phyloP scores from a whole-genome alignment of 306 rosid genomes.

The Benincasa hispida region DNA sequence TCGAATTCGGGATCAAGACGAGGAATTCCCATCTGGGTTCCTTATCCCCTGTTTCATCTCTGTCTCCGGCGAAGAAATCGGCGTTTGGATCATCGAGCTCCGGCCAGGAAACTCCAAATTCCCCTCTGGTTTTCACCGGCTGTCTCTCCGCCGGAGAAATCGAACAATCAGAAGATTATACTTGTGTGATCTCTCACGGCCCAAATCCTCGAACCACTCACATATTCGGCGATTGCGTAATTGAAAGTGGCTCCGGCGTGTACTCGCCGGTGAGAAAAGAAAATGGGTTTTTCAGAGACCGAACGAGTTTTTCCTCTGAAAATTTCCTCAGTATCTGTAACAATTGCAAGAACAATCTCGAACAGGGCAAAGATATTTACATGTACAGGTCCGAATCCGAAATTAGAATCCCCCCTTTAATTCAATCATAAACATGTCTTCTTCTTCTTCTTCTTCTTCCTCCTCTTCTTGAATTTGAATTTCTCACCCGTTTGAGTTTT shows the following conservation, averaged over 20 bases:
- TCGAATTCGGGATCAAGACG: constrained; percentile 22
- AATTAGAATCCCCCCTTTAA: constrained; percentile 1
- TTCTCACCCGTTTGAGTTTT: not conserved
- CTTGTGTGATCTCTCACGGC: constrained; percentile 66
- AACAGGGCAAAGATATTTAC: constrained; percentile 70
- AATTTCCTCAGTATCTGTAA: constrained; percentile 62
- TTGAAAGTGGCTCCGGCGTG: constrained; percentile 42
- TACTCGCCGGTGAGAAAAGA: constrained; percentile 18
- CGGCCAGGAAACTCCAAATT: constrained; percentile 13
- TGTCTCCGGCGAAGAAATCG: constrained; percentile 25
- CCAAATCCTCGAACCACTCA: constrained; percentile 77
- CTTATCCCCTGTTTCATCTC: constrained; percentile 21
- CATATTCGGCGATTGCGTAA: constrained; percentile 57
- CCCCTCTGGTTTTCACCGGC: constrained; percentile 27
- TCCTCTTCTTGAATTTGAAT: not conserved
- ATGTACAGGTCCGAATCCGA: constrained; percentile 67
- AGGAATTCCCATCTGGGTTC: constrained; percentile 29
- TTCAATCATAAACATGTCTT: not conserved
- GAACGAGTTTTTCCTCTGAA: constrained; percentile 18
- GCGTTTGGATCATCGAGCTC: constrained; percentile 16
- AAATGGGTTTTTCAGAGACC: constrained; percentile 11
- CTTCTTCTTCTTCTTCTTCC: not conserved
- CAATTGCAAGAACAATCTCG: constrained; percentile 63
- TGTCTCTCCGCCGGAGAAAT: constrained; percentile 57
- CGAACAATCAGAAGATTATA: constrained; percentile 80